These are phyloP conservation scores for Auriscalpium microsporum DNA, from an alignment of 768 basidiomycete genomes.

Conservation along the genomic window DNA sequence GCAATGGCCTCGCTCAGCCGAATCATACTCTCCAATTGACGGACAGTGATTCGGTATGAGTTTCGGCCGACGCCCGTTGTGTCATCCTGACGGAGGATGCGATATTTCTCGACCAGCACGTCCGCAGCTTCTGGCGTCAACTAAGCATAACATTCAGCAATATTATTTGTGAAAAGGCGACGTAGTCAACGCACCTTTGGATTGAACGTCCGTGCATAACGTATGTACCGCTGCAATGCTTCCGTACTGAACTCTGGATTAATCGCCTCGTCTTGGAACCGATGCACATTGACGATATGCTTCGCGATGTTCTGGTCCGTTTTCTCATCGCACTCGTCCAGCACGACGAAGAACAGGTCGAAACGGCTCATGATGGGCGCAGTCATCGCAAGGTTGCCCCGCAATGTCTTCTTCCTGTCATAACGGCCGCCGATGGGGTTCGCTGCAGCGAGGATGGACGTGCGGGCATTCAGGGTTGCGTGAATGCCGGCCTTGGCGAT, in stretches of 20 bases:
- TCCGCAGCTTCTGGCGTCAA: conserved; percentile 90
- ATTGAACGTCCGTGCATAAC: conserved; percentile 94
- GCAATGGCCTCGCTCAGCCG: conserved; percentile 97
- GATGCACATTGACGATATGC: conserved; percentile 97
- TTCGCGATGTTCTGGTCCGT: conserved; percentile 89
- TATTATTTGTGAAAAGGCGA: neutral
- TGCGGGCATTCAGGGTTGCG: conserved; percentile 94
- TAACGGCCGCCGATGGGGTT: conserved; percentile 97
- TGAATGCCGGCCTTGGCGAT: conserved; percentile 99
- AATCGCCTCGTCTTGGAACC: conserved; percentile 91
- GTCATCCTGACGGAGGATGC: conserved; percentile 87
- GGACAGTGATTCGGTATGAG: conserved; percentile 95
- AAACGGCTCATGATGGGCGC: conserved; percentile 99
- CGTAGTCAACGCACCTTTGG: conserved; percentile 62
- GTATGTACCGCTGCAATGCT: conserved; percentile 91
- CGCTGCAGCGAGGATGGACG: conserved; percentile 94
- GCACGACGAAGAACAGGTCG: conserved; percentile 95
- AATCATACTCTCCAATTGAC: conserved; percentile 98
- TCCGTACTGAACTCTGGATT: conserved; percentile 97
- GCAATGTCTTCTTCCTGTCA: conserved; percentile 85
- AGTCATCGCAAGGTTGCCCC: conserved; percentile 94
- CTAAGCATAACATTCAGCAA: conserved; percentile 30
- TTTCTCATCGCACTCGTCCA: conserved; percentile 93
- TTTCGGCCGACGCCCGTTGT: conserved; percentile 80
- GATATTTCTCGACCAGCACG: conserved; percentile 91